A percentile compares a stretch with the other conserved stretches of the same genome.
Conservation (phyloP, 139 green algal species). For the Mesotaenium endlicherianum region DNA sequence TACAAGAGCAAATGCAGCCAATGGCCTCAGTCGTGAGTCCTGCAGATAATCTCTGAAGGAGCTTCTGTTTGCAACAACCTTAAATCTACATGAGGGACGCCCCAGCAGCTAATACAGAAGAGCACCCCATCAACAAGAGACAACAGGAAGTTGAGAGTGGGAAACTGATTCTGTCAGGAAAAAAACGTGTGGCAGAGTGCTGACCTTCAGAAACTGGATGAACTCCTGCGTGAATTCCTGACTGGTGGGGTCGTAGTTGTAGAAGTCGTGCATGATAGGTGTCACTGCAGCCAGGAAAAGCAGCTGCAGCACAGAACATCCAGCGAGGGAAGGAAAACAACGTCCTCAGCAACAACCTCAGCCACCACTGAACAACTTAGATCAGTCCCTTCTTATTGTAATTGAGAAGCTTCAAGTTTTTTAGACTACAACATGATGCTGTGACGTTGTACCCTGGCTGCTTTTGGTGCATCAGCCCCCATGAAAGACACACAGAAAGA, state of each 20-base stretch:
- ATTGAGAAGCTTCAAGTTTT: not conserved
- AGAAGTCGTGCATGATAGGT: slow-evolving; percentile 49
- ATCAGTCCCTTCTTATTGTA: not conserved
- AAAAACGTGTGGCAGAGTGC: not conserved
- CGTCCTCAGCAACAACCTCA: not conserved
- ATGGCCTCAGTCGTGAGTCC: not conserved
- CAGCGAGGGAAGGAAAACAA: not conserved
- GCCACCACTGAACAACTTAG: not conserved
- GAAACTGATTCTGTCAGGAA: not conserved
- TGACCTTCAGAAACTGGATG: slow-evolving; percentile 47
- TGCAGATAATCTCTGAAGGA: slow-evolving; percentile 18
- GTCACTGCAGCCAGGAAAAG: slow-evolving; percentile 36
- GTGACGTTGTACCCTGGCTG: too few species aligned
- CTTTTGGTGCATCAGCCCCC: too few species aligned
- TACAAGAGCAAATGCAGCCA: slow-evolving; percentile 3
- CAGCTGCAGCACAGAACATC: too few species aligned
- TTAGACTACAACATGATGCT: slow-evolving; percentile 1
- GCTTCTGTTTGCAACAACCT: too few species aligned
- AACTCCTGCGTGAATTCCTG: slow-evolving; percentile 42
- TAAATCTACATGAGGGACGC: too few species aligned
- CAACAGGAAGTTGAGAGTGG: not conserved
- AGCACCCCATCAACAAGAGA: not conserved
- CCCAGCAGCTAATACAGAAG: not conserved
- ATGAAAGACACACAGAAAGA: too few species aligned
- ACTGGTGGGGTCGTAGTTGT: slow-evolving; percentile 42